These are phyloP conservation scores for Fusarium incarnatum DNA, from an alignment of 2,329 filamentous ascomycete genomes.

Conservation along the genomic window DNA sequence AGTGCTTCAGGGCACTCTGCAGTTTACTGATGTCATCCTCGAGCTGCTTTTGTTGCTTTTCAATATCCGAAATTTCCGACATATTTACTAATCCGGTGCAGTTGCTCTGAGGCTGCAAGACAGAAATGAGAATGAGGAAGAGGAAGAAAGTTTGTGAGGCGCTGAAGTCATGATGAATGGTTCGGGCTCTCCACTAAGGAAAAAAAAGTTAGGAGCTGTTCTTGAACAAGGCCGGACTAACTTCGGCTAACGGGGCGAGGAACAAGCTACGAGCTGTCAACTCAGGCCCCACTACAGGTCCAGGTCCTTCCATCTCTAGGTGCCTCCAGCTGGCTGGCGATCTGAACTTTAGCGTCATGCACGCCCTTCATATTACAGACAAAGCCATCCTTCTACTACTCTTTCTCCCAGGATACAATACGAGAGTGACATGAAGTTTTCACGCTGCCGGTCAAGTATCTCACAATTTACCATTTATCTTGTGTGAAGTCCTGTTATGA, in stretches of 20 bases:
- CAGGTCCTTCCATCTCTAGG: neutral
- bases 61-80: conserved; percentile 72
- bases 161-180: conserved; percentile 30
- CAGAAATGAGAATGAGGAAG: conserved; percentile 9
- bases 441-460: neutral
- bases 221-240: conserved; percentile 40
- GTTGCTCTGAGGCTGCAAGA: conserved; percentile 12
- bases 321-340: neutral
- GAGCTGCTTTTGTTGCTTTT: conserved; percentile 78
- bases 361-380: conserved; percentile 26
- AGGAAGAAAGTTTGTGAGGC: conserved; percentile 24
- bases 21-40: conserved; percentile 79
- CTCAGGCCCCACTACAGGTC: neutral
- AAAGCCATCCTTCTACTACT: neutral
- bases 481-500: neutral
- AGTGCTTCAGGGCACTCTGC: conserved; percentile 81
- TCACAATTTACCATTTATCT: neutral
- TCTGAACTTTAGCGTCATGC: conserved; percentile 17
- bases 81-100: conserved; percentile 49
- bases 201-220: conserved; percentile 26
- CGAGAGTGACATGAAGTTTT: neutral
- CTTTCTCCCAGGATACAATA: neutral
- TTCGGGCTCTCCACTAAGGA: conserved; percentile 6
- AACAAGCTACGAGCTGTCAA: neutral
- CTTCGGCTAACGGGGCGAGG: conserved; percentile 36